A percentile compares a stretch with the other conserved stretches of the same genome.
These are phyloP conservation scores for Gnomoniopsis smithogilvyi DNA, from an alignment of 2,329 filamentous ascomycete genomes.

Conservation along the genomic window DNA sequence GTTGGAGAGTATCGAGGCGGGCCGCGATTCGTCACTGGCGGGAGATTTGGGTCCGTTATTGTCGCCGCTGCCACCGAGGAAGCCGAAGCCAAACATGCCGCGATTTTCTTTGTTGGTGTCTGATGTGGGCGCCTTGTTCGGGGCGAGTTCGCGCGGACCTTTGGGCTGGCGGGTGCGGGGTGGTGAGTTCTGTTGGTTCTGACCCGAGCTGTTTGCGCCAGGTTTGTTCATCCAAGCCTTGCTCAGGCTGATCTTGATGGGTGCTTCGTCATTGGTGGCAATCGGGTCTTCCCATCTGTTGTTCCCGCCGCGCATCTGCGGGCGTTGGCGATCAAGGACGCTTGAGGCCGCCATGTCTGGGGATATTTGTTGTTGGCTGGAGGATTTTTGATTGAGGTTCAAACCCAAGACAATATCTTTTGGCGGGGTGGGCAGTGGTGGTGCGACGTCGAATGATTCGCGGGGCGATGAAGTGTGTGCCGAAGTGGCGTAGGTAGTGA, in stretches of 20 bases:
- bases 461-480: slow-evolving; percentile 38
- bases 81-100: slow-evolving; percentile 1
- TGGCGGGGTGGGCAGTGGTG: slow-evolving; percentile 35
- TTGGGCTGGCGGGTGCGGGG: slow-evolving; percentile 4
- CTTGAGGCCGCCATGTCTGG: slow-evolving; percentile 19
- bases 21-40: neutral
- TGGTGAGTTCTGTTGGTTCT: slow-evolving; percentile 11
- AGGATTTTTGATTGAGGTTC: slow-evolving; percentile 5
- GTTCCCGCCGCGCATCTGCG: slow-evolving; percentile 27
- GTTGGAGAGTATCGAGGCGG: slow-evolving; percentile 31
- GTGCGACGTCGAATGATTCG: slow-evolving; percentile 29
- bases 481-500: slow-evolving; percentile 59
- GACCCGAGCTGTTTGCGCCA: slow-evolving; percentile 19
- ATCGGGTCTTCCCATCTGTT: slow-evolving; percentile 19
- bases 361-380: slow-evolving; percentile 1
- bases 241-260: slow-evolving; percentile 33
- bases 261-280: slow-evolving; percentile 25
- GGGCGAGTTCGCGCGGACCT: slow-evolving; percentile 2
- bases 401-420: slow-evolving; percentile 28
- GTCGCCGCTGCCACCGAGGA: neutral
- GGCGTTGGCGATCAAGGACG: slow-evolving; percentile 38
- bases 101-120: neutral
- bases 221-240: slow-evolving; percentile 30
- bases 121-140: neutral
- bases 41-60: neutral